phyloP scores from a whole-genome alignment of 495 filamentous ascomycete genomes.

The Penicillium arizonense region DNA sequence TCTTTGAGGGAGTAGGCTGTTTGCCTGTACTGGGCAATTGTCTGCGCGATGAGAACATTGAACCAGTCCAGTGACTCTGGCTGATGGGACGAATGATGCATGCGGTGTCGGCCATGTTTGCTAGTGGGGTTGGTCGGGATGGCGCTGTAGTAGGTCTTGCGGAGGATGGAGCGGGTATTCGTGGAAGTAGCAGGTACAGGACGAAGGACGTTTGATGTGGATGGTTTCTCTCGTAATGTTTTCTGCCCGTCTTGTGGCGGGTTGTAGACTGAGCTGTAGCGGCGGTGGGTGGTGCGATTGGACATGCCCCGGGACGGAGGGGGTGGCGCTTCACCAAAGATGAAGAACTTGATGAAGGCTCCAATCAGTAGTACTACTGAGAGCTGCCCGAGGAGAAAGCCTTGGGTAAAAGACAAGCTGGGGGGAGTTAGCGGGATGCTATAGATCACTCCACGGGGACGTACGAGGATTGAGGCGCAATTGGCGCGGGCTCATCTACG shows the following conservation, averaged over 20 bases:
- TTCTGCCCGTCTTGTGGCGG: conserved; percentile 27
- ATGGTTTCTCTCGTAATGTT: conserved; percentile 70
- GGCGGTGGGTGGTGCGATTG: conserved; percentile 59
- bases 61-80: conserved; percentile 99
- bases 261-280: conserved; percentile 59
- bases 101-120: conserved; percentile 45
- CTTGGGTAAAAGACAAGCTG: conserved; percentile 50
- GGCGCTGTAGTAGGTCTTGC: conserved; percentile 97
- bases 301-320: conserved; percentile 75
- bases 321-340: conserved; percentile 90
- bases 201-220: conserved; percentile 70
- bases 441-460: conserved; percentile 19
- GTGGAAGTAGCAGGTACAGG: conserved; percentile 53
- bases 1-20: conserved; percentile 84
- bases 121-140: conserved; percentile 44
- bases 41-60: conserved; percentile 95
- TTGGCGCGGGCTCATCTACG: conserved; percentile 32
- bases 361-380: conserved; percentile 86
- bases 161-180: conserved; percentile 86
- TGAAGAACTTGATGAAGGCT: conserved; percentile 99
- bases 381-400: conserved; percentile 89
- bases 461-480: conserved; percentile 50
- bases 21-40: conserved; percentile 89
- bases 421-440: conserved; percentile 12
- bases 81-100: conserved; percentile 73